Evolutionary conservation across 371 early-diverging fungal species (phyloP).

Genomic region (Mucor lusitanicus): DNA sequence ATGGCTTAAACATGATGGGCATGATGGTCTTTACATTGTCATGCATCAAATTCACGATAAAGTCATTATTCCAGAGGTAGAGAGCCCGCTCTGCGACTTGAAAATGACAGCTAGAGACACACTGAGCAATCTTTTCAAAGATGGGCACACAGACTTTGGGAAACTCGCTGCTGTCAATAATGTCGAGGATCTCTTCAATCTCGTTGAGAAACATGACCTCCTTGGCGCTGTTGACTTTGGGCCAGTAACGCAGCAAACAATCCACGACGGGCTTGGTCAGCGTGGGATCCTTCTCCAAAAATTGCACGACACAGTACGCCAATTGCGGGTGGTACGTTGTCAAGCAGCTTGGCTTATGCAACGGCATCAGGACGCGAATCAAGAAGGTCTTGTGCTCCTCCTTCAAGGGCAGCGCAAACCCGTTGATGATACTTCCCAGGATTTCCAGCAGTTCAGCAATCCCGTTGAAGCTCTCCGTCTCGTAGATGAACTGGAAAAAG

Average conservation of each 20-base stretch:
- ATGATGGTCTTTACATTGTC: conserved; percentile 86
- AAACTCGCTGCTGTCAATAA: conserved; percentile 88
- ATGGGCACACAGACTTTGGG: conserved; percentile 84
- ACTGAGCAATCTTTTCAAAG: conserved; percentile 87
- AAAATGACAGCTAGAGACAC: conserved; percentile 94
- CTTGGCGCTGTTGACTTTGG: conserved; percentile 96
- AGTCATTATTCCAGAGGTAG: conserved; percentile 96
- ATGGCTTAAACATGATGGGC: conserved; percentile 91
- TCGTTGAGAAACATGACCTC: conserved; percentile 98
- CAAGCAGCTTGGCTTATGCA: conserved; percentile 92
- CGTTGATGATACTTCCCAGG: conserved; percentile 97
- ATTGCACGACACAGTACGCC: conserved; percentile 97
- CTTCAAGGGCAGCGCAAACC: conserved; percentile 95
- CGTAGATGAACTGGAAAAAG: conserved; percentile 96
- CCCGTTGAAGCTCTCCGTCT: conserved; percentile 94
- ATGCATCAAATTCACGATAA: conserved; percentile 90
- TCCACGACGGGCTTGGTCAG: conserved; percentile 85
- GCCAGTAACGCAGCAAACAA: conserved; percentile 93
- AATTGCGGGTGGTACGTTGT: conserved; percentile 93
- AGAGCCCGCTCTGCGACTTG: conserved; percentile 97
- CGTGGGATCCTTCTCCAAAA: conserved; percentile 94
- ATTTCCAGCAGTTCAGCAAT: conserved; percentile 97
- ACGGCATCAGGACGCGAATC: conserved; percentile 85
- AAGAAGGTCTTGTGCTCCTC: conserved; percentile 97
- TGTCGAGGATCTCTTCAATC: conserved; percentile 95